These are phyloP conservation scores for Geosmithia morbida DNA, from an alignment of 2,329 filamentous ascomycete genomes.

Conservation along the genomic window DNA sequence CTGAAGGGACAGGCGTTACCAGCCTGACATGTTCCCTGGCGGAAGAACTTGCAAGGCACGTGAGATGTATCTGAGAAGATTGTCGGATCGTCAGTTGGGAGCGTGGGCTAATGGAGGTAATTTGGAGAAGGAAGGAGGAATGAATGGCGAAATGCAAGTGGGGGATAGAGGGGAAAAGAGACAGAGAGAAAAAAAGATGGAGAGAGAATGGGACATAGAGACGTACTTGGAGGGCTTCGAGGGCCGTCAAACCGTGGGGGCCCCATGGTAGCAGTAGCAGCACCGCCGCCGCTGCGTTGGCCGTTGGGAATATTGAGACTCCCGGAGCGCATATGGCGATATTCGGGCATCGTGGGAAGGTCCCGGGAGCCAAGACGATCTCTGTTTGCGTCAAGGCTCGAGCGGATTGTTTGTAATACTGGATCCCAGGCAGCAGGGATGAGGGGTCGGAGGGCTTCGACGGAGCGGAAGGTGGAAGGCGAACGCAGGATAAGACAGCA, in stretches of 20 bases:
- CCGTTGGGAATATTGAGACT: slow-evolving; percentile 37
- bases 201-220: slow-evolving; percentile 3
- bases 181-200: not conserved
- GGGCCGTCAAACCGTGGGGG: slow-evolving; percentile 40
- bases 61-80: slow-evolving; percentile 66
- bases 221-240: slow-evolving; percentile 48
- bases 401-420: not conserved
- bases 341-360: slow-evolving; percentile 26
- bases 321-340: slow-evolving; percentile 41
- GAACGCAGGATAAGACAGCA: too few relatives aligned
- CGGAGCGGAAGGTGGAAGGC: not conserved
- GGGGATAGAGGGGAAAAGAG: not conserved
- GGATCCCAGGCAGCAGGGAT: not conserved
- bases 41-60: slow-evolving; percentile 99
- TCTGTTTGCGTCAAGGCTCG: not conserved
- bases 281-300: not conserved
- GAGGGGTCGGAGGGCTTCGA: not conserved
- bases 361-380: not conserved
- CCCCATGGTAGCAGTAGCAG: slow-evolving; percentile 7
- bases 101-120: not conserved
- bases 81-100: slow-evolving; percentile 1
- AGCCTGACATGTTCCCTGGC: slow-evolving; percentile 89
- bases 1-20: slow-evolving; percentile 93
- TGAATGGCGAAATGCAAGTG: slow-evolving; percentile 1
- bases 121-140: slow-evolving; percentile 2